These are phyloP conservation scores for Suillus hirtellus DNA, from an alignment of 768 basidiomycete species.

Conservation along the genomic window DNA sequence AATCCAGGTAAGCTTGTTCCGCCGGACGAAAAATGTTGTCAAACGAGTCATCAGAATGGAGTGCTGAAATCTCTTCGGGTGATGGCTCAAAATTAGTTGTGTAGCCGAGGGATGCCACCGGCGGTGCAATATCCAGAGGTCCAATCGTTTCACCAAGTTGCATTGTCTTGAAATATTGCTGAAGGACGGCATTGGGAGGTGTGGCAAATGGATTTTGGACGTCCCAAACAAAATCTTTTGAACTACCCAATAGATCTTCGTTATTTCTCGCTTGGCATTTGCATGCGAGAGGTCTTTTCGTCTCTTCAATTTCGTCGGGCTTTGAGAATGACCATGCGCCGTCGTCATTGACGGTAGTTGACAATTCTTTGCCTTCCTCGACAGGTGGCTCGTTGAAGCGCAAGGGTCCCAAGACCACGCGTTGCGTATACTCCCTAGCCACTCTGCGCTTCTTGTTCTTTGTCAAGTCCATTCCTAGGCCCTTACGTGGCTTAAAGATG, in stretches of 20 bases:
- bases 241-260: neutral
- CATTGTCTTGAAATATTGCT: constrained; percentile 3
- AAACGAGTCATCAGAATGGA: neutral
- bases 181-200: constrained; percentile 6
- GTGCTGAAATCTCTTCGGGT: neutral
- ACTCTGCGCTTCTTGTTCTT: constrained; percentile 10
- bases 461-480: constrained; percentile 6
- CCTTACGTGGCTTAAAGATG: constrained; percentile 12
- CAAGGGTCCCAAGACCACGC: constrained; percentile 7
- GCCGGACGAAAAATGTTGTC: neutral
- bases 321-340: constrained; percentile 8
- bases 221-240: constrained; percentile 20
- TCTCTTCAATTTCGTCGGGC: constrained; percentile 5
- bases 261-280: neutral
- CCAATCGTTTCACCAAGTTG: constrained; percentile 6
- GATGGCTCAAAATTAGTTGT: neutral
- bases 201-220: constrained; percentile 16
- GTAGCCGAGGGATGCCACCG: neutral
- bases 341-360: constrained; percentile 6
- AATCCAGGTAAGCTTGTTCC: constrained; percentile 8
- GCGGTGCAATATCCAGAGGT: constrained; percentile 5
- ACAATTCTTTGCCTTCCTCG: neutral
- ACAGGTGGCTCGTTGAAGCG: neutral
- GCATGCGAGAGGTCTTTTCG: constrained; percentile 3
- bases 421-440: neutral